Evolutionary conservation across 768 basidiomycete species (phyloP), one percentile per base, ranked within the genome.

Genomic region (Agaricus subrufescens): DNA sequence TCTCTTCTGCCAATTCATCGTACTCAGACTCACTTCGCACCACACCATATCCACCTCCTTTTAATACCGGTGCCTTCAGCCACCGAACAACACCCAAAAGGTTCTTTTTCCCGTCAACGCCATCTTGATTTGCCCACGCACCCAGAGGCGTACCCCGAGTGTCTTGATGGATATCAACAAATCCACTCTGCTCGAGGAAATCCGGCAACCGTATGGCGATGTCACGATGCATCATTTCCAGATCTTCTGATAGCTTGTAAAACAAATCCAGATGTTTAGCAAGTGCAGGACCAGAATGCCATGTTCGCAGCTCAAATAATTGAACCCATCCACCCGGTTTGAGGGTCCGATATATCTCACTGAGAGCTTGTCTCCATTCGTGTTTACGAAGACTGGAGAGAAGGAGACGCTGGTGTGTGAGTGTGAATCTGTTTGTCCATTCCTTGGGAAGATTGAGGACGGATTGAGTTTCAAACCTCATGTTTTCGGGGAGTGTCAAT

Each of bases 381-480:
- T 52, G 31, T 9, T 7, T 39, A 11, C 49, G 49, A 12, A 58
- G 43, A 4, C 43, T 43, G 11, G 49, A 31, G 3, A 58, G 26
- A 9, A 58, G 11, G 19, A 58, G 50, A 23, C 57, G 50, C 25
- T 52, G 57, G 9, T 58, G 42, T 10, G 52, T 37, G 10, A 58
- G 30, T 23, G 49, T 38, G 44, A 58, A 58, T 19, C 15, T 58
- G 27, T 58, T 31, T 7, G 50, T 58, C 57, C 57, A 56, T 42
- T 56, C 47, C 14, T 27, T 7, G 10, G 57, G 57, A n/a, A 58
- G 57, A 2, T 46, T 12, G 19, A 52, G n/a, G 19, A 52, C 48
- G 1, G 57, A 52, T n/a, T 51, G 50, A 45, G 42, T 45, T n/a
- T 42, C 25, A 12, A 52, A 58, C 46, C 27, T 23, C 1, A 52